Evolutionary conservation across 257 asterid species (phyloP).

Genomic region (Plantago major): DNA sequence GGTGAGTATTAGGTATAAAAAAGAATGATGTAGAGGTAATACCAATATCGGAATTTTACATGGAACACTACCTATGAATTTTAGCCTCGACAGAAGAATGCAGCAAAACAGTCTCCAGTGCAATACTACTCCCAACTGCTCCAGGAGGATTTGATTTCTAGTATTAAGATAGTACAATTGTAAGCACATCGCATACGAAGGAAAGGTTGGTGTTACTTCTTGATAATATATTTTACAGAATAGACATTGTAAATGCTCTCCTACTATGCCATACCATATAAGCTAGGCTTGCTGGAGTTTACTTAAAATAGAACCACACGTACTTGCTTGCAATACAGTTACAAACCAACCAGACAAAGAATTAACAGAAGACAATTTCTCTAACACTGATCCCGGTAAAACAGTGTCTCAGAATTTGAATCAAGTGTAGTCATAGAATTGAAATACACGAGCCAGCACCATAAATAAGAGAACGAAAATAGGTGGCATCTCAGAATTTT

Average conservation of each 20-base stretch:
- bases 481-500: no score
- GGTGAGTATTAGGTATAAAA: slow-evolving; percentile 18
- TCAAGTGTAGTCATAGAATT: no score
- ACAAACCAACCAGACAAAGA: no score
- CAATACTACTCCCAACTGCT: slow-evolving; percentile 94
- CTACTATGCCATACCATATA: no score
- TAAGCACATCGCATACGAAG: slow-evolving; percentile 9
- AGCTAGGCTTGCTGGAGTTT: no score
- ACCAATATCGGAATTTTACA: slow-evolving; percentile 6
- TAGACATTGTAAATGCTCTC: neutral
- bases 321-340: no score
- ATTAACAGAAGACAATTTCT: no score
- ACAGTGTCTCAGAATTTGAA: no score
- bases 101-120: slow-evolving; percentile 76
- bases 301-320: no score
- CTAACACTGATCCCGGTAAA: no score
- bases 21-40: slow-evolving; percentile 6
- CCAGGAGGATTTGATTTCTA: slow-evolving; percentile 87
- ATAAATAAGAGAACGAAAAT: no score
- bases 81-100: slow-evolving; percentile 54
- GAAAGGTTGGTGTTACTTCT: neutral
- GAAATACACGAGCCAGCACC: no score
- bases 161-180: slow-evolving; percentile 23
- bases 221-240: neutral
- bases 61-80: slow-evolving; percentile 41